Base-by-base conservation (phyloP, 2,329 filamentous ascomycete genomes). In the Iodosphaeria phyllophila region DNA sequence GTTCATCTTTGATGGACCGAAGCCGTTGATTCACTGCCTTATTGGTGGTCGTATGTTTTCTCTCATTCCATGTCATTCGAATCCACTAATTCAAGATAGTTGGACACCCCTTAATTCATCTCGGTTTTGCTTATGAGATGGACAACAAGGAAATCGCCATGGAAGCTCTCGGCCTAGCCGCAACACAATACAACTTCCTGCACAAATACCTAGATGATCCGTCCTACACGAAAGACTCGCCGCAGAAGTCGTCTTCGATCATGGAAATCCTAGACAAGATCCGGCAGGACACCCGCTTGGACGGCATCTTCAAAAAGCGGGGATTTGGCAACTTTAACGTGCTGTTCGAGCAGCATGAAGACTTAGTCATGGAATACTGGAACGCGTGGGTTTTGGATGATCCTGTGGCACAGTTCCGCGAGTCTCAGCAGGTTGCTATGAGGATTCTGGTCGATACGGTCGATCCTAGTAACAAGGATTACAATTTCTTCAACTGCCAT, bases 41-140 rank as follows among this genome's bases (percentile, higher is more conserved):
- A 69, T 91, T 27, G 64, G 73, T 22, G 82, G 80, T 27, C 63
- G 80, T 89, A 65, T 29, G 77, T 53, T 16, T 26, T 12, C 20
- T 13, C 27, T 26, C 17, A 19, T 15, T 16, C 11, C 18, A 9
- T 23, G 22, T 22, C 18, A n/a, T 26, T 8, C 6, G 20, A 12
- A 21, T 24, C 13, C 22, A 30, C 16, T 26, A 8, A 14, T 20
- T 6, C 18, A 20, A 11, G 14, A 4, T 34, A 86, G 78, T 92
- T 31, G 86, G 76, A 11, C 80, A 93, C 40, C 79, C 86, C 2
- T 57, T 95, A n/a, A 89, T 95, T 30, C 89, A 95, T 41, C 62
- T 98, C 3, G 84, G 72, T n/a, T 93, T 92, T 44, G 89, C 83
- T 7, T 86, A 76, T 42, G 86, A 98, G 53, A 60, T 95, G 38